phyloP scores from a whole-genome alignment of 495 filamentous ascomycete species.

The Tuber indicum region DNA sequence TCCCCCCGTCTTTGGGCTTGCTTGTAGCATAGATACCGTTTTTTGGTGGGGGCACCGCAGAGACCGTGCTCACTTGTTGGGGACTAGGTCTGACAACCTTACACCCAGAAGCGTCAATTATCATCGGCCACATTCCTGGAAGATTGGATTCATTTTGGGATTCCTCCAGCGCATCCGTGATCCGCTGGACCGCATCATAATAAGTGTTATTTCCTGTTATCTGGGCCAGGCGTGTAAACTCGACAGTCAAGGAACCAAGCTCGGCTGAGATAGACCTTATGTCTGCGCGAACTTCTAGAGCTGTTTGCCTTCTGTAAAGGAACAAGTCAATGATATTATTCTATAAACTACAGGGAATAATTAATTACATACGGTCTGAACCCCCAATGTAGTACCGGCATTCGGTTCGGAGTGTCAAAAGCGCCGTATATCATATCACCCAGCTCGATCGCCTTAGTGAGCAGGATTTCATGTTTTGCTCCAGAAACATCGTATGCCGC shows the following conservation, averaged over 20 bases:
- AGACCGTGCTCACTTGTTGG: not conserved
- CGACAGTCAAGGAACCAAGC: conserved; percentile 81
- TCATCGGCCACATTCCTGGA: conserved; percentile 76
- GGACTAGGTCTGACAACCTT: conserved; percentile 33
- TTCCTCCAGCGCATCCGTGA: conserved; percentile 77
- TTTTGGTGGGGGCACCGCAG: conserved; percentile 5
- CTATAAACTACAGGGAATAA: not conserved
- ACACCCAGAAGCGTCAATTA: conserved; percentile 72
- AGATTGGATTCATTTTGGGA: conserved; percentile 66
- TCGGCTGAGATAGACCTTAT: conserved; percentile 56
- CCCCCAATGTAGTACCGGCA: conserved; percentile 80
- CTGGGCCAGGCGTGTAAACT: conserved; percentile 91
- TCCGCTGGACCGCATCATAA: conserved; percentile 89
- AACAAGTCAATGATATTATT: conserved; percentile 10
- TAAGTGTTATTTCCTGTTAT: conserved; percentile 80
- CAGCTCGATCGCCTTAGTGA: conserved; percentile 83
- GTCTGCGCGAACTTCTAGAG: conserved; percentile 11
- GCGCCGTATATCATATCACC: conserved; percentile 82
- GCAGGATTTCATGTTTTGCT: conserved; percentile 53
- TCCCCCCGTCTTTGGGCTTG: not conserved
- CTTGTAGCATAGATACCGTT: conserved; percentile 3
- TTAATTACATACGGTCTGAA: conserved; percentile 37
- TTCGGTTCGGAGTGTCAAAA: conserved; percentile 94
- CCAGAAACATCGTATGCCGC: conserved; percentile 78
- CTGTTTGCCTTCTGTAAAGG: conserved; percentile 33